Base-by-base conservation (phyloP, 1,284 basidiomycete genomes). In the Ganoderma boninense region DNA sequence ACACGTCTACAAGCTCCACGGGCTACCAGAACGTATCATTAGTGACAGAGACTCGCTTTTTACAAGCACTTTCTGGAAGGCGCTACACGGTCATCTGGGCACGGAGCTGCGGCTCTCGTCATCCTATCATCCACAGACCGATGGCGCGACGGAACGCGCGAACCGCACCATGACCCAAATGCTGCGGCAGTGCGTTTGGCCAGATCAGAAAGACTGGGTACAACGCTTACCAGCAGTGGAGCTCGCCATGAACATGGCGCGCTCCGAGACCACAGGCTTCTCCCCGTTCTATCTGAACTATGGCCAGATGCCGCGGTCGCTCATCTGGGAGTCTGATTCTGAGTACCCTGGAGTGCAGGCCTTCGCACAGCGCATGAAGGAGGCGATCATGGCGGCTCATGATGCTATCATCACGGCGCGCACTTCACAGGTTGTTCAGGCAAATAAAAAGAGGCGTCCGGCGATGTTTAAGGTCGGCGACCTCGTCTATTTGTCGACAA, bases 251-350 rank as follows among this genome's bases (percentile, higher is more conserved):
- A 65, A 65, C 35, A 40, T 56, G 49, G 77, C 79, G 20, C 62
- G 20, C 29, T 3, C 77, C 74, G 54, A 54, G 83, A 44, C 81
- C 79, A 5, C 20, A 78, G 83, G 69, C 80, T 82, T 70, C 57
- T 59, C 78, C 42, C 80, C 79, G 1, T 80, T 80, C 62, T 72
- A 76, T 18, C 62, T 80, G 1, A 77, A 75, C 29, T 64, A 67
- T 38, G 75, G 77, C 18, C 64, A 61, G 23, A 69, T 65, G 67
- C 72, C 70, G 2, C 44, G 26, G 0, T 40, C 65, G 0, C 23
- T 75, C 20, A 44, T 70, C 0, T 63, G 70, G 59, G 2, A 29
- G 0, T 62, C 13, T n/a, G 35, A 54, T 14, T n/a, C 23, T 10
- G 63, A 64, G 32, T 74, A 69, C 29, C 64, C 67, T 5, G 73